A percentile compares a stretch with the other conserved stretches of the same genome.
phyloP scores from a whole-genome alignment of 495 filamentous ascomycete species.

The Daldinia childiae region DNA sequence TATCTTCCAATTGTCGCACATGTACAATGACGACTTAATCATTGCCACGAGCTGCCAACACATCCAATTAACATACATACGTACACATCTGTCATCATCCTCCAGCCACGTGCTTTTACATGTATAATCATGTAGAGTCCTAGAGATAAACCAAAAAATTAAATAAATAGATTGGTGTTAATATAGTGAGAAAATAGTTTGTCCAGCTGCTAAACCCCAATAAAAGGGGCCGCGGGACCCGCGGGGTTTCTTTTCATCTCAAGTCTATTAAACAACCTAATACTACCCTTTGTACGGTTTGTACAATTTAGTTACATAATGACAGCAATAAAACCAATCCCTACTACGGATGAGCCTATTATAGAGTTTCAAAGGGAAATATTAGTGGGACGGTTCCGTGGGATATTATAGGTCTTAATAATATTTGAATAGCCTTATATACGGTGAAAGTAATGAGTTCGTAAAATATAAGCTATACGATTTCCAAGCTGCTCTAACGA shows the following conservation, averaged over 20 bases:
- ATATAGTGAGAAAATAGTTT: background rate
- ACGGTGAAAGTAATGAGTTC: background rate
- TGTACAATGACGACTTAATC: background rate
- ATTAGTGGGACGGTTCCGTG: background rate
- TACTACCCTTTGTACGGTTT: background rate
- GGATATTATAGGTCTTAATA: background rate
- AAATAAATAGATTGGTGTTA: background rate
- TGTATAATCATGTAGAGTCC: background rate
- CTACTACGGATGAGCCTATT: no score
- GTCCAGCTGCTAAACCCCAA: background rate
- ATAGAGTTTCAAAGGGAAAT: background rate
- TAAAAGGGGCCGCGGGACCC: background rate
- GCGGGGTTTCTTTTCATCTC: background rate
- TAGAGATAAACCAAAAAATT: background rate
- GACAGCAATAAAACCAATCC: background rate
- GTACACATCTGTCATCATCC: background rate
- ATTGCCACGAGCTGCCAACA: background rate
- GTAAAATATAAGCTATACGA: no score
- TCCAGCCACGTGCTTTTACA: background rate
- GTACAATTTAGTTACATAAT: background rate
- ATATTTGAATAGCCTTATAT: background rate
- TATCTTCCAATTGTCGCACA: background rate
- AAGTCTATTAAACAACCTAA: background rate
- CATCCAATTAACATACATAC: background rate
- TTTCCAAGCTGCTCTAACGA: no score